Percentiles rank a stretch among this genome's conserved stretches.
These are phyloP conservation scores for Monascus ruber DNA, from an alignment of 2,329 filamentous ascomycete genomes.

Conservation along the genomic window DNA sequence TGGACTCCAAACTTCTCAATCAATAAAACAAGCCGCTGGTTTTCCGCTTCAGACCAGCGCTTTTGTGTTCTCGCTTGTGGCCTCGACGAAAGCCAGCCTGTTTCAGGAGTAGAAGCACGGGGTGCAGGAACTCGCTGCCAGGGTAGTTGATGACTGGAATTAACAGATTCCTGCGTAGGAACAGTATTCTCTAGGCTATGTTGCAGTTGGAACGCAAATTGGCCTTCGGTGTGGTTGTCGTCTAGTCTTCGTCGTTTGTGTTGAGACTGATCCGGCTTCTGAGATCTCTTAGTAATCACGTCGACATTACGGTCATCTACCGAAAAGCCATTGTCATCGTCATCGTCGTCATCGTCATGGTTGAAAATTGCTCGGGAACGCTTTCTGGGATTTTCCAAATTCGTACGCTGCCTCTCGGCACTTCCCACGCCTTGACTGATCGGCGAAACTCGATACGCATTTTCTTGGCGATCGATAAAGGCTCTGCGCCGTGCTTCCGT, in stretches of 20 bases:
- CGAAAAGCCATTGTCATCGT: conserved; percentile 36
- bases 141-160: background rate
- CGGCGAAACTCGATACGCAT: conserved; percentile 23
- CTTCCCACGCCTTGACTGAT: conserved; percentile 13
- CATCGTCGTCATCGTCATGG: conserved; percentile 9
- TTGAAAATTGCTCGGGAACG: conserved; percentile 8
- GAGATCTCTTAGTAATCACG: conserved; percentile 21
- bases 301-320: conserved; percentile 22
- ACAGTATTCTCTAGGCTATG: conserved; percentile 1
- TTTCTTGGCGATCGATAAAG: conserved; percentile 26
- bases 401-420: conserved; percentile 6
- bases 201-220: conserved; percentile 3
- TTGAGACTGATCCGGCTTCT: conserved; percentile 12
- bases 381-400: conserved; percentile 2
- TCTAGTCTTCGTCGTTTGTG: background rate
- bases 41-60: conserved; percentile 31
- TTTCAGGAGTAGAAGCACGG: background rate
- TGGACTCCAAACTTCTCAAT: conserved; percentile 36
- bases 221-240: conserved; percentile 1
- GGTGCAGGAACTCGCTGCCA: background rate
- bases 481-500: conserved; percentile 4
- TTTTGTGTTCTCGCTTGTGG: conserved; percentile 9
- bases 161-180: background rate
- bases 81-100: background rate
- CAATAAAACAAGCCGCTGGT: conserved; percentile 35